Conservation (phyloP, 441 rosid species). For the Hura crepitans region DNA sequence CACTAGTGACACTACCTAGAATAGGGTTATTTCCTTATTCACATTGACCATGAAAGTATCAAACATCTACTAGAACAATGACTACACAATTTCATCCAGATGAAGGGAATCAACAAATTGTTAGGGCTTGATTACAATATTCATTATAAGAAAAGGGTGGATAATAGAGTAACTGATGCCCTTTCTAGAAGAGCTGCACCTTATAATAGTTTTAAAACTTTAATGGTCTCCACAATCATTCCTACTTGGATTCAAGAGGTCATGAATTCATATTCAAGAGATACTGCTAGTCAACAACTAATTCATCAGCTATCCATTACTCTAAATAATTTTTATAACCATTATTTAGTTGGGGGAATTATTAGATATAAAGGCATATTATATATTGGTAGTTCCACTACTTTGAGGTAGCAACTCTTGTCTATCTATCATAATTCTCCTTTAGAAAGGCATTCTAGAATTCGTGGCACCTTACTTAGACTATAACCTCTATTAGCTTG, state of each 20-base stretch:
- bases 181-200: not conserved
- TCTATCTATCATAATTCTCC: not conserved
- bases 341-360: not conserved
- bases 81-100: not conserved
- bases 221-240: no score
- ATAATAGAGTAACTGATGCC: not conserved
- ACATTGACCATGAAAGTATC: not conserved
- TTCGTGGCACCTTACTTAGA: no score
- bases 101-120: not conserved
- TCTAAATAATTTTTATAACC: not conserved
- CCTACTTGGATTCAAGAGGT: not conserved
- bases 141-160: not conserved
- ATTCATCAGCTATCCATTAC: no score
- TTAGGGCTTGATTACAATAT: not conserved
- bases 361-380: not conserved
- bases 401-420: not conserved
- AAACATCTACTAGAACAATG: not conserved
- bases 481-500: no score
- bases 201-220: no score
- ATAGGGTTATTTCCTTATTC: not conserved
- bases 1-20: not conserved
- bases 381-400: not conserved
- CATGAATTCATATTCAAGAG: not conserved
- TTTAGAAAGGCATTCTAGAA: no score
- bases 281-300: not conserved